Evolutionary conservation across 1,284 basidiomycete genomes (phyloP).

Genomic region (Sanguinoderma infundibulare): DNA sequence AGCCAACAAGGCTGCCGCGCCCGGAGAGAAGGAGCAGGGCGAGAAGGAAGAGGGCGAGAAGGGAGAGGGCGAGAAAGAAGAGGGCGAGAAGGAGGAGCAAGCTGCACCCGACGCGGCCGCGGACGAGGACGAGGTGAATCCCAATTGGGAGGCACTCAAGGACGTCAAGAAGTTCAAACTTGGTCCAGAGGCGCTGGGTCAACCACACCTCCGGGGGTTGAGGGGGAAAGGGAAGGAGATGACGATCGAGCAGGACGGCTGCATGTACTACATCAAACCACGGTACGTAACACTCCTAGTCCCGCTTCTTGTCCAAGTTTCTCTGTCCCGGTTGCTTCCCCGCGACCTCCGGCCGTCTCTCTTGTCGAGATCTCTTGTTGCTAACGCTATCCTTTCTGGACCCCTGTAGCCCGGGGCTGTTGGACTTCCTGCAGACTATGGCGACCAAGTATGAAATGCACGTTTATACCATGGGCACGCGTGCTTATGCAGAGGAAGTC

Average conservation of each 20-base stretch:
- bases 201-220: slow-evolving; percentile 40
- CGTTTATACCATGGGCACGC: slow-evolving; percentile 99
- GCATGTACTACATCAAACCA: slow-evolving; percentile 98
- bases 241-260: slow-evolving; percentile 73
- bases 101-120: slow-evolving; percentile 36
- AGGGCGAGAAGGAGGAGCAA: slow-evolving; percentile 16
- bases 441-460: slow-evolving; percentile 95
- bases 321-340: no score
- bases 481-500: slow-evolving; percentile 95
- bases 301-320: not conserved
- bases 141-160: slow-evolving; percentile 87
- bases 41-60: slow-evolving; percentile 39
- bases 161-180: slow-evolving; percentile 91
- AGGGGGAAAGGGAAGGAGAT: slow-evolving; percentile 66
- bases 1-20: slow-evolving; percentile 42
- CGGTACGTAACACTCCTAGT: slow-evolving; percentile 47
- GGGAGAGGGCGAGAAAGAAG: slow-evolving; percentile 6
- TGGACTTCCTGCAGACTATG: slow-evolving; percentile 75
- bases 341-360: no score
- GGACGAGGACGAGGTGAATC: slow-evolving; percentile 71
- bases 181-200: slow-evolving; percentile 75
- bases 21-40: slow-evolving; percentile 27
- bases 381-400: slow-evolving; percentile 1
- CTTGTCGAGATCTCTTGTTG: not conserved
- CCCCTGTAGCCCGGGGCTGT: slow-evolving; percentile 79